Evolutionary conservation across 768 basidiomycete genomes (phyloP).

Genomic region (Leccinum pellstonianum): DNA sequence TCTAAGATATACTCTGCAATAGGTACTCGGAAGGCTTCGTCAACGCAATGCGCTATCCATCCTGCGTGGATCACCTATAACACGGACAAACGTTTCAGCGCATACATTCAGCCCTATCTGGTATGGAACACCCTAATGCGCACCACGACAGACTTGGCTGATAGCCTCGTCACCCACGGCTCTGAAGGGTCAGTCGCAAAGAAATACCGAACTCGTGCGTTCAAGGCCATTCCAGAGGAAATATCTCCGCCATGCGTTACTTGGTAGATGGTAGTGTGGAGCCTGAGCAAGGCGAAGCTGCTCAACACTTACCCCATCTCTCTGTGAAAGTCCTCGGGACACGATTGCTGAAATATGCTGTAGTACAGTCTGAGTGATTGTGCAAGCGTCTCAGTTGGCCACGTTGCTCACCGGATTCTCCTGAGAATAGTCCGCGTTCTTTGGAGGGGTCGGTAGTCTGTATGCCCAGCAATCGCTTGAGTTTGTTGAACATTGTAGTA

Average conservation of each 20-base stretch:
- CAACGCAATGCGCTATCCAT: constrained; percentile 32
- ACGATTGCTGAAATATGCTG: constrained; percentile 31
- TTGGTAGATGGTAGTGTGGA: constrained; percentile 3
- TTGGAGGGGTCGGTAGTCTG: not conserved
- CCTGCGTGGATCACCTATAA: constrained; percentile 30
- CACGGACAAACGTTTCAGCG: not conserved
- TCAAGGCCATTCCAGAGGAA: constrained; percentile 10
- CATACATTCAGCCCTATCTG: constrained; percentile 8
- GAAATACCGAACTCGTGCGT: constrained; percentile 26
- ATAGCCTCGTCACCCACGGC: constrained; percentile 27
- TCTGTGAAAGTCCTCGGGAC: constrained; percentile 24
- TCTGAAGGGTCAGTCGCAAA: constrained; percentile 30
- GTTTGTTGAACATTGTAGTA: not conserved
- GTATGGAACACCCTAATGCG: constrained; percentile 9
- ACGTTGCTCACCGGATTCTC: constrained; percentile 20
- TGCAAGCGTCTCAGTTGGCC: not conserved
- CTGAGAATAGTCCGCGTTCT: constrained; percentile 18
- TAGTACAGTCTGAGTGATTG: not conserved
- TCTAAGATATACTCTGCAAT: constrained; percentile 32
- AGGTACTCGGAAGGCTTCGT: constrained; percentile 25
- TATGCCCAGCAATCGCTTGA: constrained; percentile 6
- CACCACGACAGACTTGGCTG: constrained; percentile 30
- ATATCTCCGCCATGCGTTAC: constrained; percentile 27
- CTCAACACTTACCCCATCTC: constrained; percentile 23
- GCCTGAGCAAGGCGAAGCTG: too few species aligned